Evolutionary conservation across 164 flowering plant genomes (phyloP).

Genomic region (Vitis rotundifolia): DNA sequence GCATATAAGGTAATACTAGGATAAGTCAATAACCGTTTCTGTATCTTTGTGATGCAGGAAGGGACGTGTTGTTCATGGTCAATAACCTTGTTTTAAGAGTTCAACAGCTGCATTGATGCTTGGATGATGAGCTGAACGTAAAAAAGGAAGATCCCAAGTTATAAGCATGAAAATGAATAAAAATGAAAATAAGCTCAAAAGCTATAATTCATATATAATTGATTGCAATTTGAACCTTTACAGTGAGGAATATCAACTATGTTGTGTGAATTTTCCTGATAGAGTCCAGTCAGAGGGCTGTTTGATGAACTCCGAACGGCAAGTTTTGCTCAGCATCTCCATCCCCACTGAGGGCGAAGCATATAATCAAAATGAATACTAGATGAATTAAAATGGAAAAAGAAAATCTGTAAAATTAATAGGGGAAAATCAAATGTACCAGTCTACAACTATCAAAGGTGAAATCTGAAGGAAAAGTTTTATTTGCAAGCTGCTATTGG

Average conservation of each 20-base stretch:
- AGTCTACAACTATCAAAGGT: slow-evolving; percentile 64
- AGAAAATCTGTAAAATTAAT: neutral
- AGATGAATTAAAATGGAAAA: neutral
- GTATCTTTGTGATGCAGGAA: slow-evolving; percentile 78
- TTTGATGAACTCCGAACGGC: slow-evolving; percentile 79
- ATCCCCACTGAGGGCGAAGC: slow-evolving; percentile 56
- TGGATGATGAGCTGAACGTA: slow-evolving; percentile 89
- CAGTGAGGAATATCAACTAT: slow-evolving; percentile 89
- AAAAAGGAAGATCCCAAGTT: neutral
- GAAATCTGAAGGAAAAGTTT: no score
- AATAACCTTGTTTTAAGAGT: slow-evolving; percentile 80
- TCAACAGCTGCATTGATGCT: slow-evolving; percentile 86
- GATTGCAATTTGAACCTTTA: slow-evolving; percentile 44
- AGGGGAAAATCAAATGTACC: slow-evolving; percentile 27
- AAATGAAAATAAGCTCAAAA: neutral
- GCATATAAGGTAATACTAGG: no score
- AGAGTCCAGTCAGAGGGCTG: slow-evolving; percentile 77
- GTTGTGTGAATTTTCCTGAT: slow-evolving; percentile 85
- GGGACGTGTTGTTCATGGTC: slow-evolving; percentile 75
- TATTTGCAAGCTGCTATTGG: no score
- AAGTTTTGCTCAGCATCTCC: slow-evolving; percentile 96
- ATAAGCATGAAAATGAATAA: neutral
- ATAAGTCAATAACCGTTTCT: slow-evolving; percentile 49
- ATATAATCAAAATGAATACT: neutral
- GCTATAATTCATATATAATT: neutral